These are phyloP conservation scores for Dactylonectria macrodidyma DNA, from an alignment of 2,329 filamentous ascomycete species.

Conservation along the genomic window DNA sequence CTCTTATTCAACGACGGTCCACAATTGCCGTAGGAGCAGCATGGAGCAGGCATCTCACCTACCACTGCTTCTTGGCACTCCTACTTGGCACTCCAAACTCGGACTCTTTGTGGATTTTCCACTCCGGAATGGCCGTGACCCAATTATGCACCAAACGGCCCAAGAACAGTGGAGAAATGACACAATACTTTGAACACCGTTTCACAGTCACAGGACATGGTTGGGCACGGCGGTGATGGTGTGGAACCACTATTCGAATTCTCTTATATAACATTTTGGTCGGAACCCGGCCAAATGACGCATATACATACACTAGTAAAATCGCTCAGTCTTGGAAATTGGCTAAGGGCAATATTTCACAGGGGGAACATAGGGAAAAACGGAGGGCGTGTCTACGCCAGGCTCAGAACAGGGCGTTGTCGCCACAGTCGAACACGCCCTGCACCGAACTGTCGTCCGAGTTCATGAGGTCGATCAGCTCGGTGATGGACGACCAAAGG, in stretches of 20 bases:
- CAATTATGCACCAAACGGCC: conserved; percentile 20
- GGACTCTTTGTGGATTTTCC: conserved; percentile 39
- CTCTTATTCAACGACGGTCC: conserved; percentile 50
- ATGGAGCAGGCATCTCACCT: conserved; percentile 24
- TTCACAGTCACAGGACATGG: conserved; percentile 23
- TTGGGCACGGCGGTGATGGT: conserved; percentile 27
- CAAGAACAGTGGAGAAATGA: conserved; percentile 18
- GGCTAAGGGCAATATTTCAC: conserved; percentile 27
- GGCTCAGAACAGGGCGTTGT: conserved; percentile 53
- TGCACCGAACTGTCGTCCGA: conserved; percentile 46
- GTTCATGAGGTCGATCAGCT: conserved; percentile 51
- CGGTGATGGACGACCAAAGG: conserved; percentile 53
- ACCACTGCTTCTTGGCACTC: conserved; percentile 16
- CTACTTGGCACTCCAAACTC: conserved; percentile 26
- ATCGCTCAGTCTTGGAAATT: conserved; percentile 34
- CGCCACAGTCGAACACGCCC: conserved; percentile 53
- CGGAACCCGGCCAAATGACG: conserved; percentile 38
- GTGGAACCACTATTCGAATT: conserved; percentile 46
- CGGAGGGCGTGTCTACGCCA: conserved; percentile 26
- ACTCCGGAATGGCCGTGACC: conserved; percentile 39
- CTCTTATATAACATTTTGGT: conserved; percentile 49
- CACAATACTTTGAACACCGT: conserved; percentile 8
- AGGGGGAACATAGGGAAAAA: conserved; percentile 29
- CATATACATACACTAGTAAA: conserved; percentile 43
- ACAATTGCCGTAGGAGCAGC: conserved; percentile 33